phyloP scores from a whole-genome alignment of 768 basidiomycete species.

The Myochromella boudieri region DNA sequence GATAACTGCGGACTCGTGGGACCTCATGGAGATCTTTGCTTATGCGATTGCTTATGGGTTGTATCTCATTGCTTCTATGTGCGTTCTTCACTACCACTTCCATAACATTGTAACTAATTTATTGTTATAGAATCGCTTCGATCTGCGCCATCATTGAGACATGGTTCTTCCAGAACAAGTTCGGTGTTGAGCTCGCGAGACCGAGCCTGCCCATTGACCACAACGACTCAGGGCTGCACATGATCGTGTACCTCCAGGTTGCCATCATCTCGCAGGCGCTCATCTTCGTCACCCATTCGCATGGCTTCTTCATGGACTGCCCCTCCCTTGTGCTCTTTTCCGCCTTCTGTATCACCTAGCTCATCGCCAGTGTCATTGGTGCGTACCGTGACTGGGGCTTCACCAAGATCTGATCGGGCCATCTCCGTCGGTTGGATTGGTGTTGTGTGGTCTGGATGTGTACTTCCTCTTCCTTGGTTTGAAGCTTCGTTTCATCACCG shows the following conservation, averaged over 20 bases:
- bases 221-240: slow-evolving; percentile 80
- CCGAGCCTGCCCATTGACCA: slow-evolving; percentile 34
- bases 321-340: slow-evolving; percentile 85
- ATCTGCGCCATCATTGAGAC: slow-evolving; percentile 86
- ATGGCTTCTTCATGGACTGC: slow-evolving; percentile 93
- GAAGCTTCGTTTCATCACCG: slow-evolving; percentile 12
- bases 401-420: slow-evolving; percentile 70
- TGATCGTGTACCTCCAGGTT: slow-evolving; percentile 92
- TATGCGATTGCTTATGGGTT: slow-evolving; percentile 97
- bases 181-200: slow-evolving; percentile 64
- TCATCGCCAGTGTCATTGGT: slow-evolving; percentile 94
- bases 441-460: slow-evolving; percentile 93
- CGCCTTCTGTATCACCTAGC: slow-evolving; percentile 93
- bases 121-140: slow-evolving; percentile 67
- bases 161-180: slow-evolving; percentile 87
- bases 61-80: slow-evolving; percentile 94
- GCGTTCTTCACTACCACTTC: slow-evolving; percentile 28
- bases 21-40: slow-evolving; percentile 92
- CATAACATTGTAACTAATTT: slow-evolving; percentile 8
- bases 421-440: slow-evolving; percentile 96
- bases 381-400: slow-evolving; percentile 94
- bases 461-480: too few species aligned
- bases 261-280: slow-evolving; percentile 98
- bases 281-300: slow-evolving; percentile 94
- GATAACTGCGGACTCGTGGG: slow-evolving; percentile 92